phyloP scores from a whole-genome alignment of 768 basidiomycete species.

The Tephrocybe sp. region DNA sequence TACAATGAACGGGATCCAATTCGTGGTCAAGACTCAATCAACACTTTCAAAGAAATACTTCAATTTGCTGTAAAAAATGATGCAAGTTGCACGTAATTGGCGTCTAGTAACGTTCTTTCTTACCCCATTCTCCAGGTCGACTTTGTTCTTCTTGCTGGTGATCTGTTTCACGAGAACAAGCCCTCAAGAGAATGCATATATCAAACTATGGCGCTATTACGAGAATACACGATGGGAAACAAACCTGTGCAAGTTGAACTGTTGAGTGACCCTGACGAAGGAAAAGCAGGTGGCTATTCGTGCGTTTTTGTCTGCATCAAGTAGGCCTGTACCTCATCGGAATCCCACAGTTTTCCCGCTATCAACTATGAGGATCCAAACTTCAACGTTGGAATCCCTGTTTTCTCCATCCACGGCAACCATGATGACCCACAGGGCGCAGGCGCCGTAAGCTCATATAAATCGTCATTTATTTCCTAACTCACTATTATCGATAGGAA shows the following conservation, averaged over 20 bases:
- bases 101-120: constrained; percentile 10
- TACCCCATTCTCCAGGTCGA: constrained; percentile 63
- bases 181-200: constrained; percentile 90
- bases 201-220: constrained; percentile 81
- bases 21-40: constrained; percentile 91
- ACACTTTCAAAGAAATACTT: constrained; percentile 92
- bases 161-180: constrained; percentile 97
- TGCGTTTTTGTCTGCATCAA: constrained; percentile 34
- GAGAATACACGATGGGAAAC: constrained; percentile 88
- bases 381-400: constrained; percentile 91
- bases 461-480: neutral
- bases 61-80: constrained; percentile 87
- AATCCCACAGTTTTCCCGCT: constrained; percentile 75
- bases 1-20: constrained; percentile 94
- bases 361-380: constrained; percentile 98
- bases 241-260: constrained; percentile 90
- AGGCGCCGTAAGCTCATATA: constrained; percentile 62
- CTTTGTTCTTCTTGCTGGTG: constrained; percentile 91
- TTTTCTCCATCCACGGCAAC: constrained; percentile 99
- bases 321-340: neutral
- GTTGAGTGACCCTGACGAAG: constrained; percentile 89
- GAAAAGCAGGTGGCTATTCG: constrained; percentile 83
- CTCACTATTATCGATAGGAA: constrained; percentile 49
- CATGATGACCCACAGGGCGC: constrained; percentile 99
- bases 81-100: constrained; percentile 38